Evolutionary conservation across 768 basidiomycete species (phyloP).

Genomic region (Mycena floridula): DNA sequence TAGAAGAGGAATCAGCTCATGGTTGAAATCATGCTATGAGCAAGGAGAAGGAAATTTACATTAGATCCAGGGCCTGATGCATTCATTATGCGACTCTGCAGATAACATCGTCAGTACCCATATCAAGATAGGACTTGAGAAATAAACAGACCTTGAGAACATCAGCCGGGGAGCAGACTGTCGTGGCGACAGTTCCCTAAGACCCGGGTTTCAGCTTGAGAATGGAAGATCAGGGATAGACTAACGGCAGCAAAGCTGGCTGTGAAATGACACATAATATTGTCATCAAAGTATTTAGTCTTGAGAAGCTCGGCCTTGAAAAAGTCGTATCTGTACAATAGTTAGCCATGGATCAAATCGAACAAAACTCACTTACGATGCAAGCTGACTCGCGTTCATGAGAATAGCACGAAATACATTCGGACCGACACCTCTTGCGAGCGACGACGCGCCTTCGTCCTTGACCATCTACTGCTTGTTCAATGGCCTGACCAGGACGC

Average conservation of each 20-base stretch:
- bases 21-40: too few species aligned
- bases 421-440: conserved; percentile 72
- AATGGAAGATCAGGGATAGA: not conserved
- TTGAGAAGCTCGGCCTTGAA: conserved; percentile 82
- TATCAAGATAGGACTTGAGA: not conserved
- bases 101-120: not conserved
- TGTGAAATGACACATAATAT: conserved; percentile 77
- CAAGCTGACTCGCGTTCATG: conserved; percentile 92
- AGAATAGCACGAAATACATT: conserved; percentile 82
- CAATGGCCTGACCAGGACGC: not conserved
- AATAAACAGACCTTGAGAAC: conserved; percentile 63
- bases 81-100: conserved; percentile 81
- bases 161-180: conserved; percentile 84
- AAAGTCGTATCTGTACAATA: conserved; percentile 67
- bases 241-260: conserved; percentile 85
- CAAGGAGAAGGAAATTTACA: conserved; percentile 29
- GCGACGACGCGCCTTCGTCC: conserved; percentile 77
- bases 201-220: too few species aligned
- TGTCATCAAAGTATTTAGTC: conserved; percentile 69
- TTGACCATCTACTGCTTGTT: conserved; percentile 61
- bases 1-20: too few species aligned
- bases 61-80: conserved; percentile 77
- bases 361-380: conserved; percentile 51
- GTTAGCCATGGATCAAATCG: not conserved
- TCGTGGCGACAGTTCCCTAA: conserved; percentile 88